Percentiles rank a stretch among this genome's conserved stretches.
phyloP scores from a whole-genome alignment of 129 eudicot species.

The Silybum marianum region DNA sequence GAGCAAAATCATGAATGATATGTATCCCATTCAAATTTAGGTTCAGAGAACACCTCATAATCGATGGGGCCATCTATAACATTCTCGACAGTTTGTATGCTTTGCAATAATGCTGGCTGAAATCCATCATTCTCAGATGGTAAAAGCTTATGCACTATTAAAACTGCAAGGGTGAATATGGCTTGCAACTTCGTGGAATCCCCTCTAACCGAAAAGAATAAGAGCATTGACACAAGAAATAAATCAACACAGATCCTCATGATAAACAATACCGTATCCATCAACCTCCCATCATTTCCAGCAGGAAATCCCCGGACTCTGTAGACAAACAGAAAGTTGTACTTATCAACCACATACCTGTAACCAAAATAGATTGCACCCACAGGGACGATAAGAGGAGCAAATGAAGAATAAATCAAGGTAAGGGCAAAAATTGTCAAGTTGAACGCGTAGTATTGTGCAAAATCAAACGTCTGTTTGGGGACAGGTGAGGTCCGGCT shows the following conservation, averaged over 20 bases:
- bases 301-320: constrained; percentile 98
- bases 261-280: constrained; percentile 82
- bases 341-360: constrained; percentile 90
- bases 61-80: constrained; percentile 81
- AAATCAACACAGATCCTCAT: constrained; percentile 95
- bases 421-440: constrained; percentile 93
- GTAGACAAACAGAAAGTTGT: constrained; percentile 92
- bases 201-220: constrained; percentile 89
- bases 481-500: constrained; percentile 97
- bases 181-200: constrained; percentile 93
- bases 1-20: constrained; percentile 48
- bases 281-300: constrained; percentile 94
- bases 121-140: constrained; percentile 74
- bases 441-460: constrained; percentile 95
- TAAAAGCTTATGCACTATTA: constrained; percentile 75
- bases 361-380: constrained; percentile 95
- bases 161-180: constrained; percentile 78
- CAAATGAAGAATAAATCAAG: constrained; percentile 81
- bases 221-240: constrained; percentile 75
- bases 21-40: constrained; percentile 96
- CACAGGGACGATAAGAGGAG: constrained; percentile 95
- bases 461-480: constrained; percentile 91
- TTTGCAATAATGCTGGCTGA: constrained; percentile 75
- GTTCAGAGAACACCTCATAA: constrained; percentile 85
- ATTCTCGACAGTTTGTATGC: constrained; percentile 81